Evolutionary conservation across 371 early-diverging fungal species (phyloP), one percentile per base, ranked within the genome.

Genomic region (Saksenaea oblongispora): DNA sequence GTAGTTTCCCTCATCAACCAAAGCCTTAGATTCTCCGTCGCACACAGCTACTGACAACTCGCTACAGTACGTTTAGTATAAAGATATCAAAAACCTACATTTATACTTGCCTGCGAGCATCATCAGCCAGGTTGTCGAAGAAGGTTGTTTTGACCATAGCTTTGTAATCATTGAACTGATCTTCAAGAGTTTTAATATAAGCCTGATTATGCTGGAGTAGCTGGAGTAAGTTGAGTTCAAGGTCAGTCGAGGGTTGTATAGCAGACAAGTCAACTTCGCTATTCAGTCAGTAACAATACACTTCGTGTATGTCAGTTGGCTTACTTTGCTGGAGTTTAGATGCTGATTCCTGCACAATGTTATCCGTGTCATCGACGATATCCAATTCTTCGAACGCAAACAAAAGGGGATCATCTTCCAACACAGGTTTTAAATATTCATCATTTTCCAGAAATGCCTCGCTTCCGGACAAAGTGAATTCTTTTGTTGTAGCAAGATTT

Each of bases 321-420:
- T 15, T 59, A 47, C 53, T 54, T 59, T 53, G 37, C 59, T 18
- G 24, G 2, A 26, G 5, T 8, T 18, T 22, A 22, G 24, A 5
- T 9, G 34, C 57, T n/a, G 53, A 27, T 8, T 51, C 42, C 24
- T 28, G 27, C 13, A 63, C 62, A 7, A 22, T 54, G 37, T 54
- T 61, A 9, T 72, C 72, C 24, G 53, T 42, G 3, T 69, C 64
- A 22, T 83, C 85, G 10, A 83, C 84, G 10, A 88, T 71, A 55
- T 91, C 91, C 56, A 88, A 70, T 67, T 89, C 89, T 37, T 89
- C 87, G 54, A 88, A 84, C 2, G 84, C 89, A 74, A 87, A 91
- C 7, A 97, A 73, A 34, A 97, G 75, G 13, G 92, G 78, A 71
- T 97, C 97, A 44, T 93, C 89, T 34, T 90, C 87, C 41, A 95